Evolutionary conservation across 176 grass and related monocot species (phyloP).

Genomic region (Eragrostis nindensis): DNA sequence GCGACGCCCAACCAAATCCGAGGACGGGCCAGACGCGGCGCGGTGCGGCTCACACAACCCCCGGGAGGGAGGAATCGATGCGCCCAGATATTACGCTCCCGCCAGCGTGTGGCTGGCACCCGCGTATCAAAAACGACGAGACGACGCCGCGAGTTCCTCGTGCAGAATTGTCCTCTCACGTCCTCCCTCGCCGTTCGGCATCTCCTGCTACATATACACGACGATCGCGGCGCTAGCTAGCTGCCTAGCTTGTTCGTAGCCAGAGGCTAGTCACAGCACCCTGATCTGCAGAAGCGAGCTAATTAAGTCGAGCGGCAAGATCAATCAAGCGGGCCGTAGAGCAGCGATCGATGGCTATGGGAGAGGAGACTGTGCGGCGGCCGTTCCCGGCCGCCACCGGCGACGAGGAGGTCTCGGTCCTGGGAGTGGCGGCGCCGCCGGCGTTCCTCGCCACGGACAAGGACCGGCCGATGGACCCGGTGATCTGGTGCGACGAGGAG

Average conservation of each 20-base stretch:
- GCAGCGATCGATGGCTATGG: constrained; percentile 21
- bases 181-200: not conserved
- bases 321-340: no score
- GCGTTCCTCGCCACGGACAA: no score
- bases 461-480: constrained; percentile 38
- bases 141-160: not conserved
- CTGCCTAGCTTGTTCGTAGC: not conserved
- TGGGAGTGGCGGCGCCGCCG: not conserved
- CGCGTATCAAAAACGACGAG: not conserved
- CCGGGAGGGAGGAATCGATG: not conserved
- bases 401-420: not conserved
- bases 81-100: not conserved
- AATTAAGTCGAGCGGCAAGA: not conserved
- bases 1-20: not conserved
- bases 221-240: not conserved
- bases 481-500: constrained; percentile 64
- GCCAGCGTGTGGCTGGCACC: no score
- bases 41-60: not conserved
- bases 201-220: not conserved
- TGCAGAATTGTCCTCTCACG: not conserved
- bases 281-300: no score
- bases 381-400: not conserved
- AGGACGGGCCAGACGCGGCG: no score
- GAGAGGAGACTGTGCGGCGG: constrained; percentile 7
- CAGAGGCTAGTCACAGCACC: no score